Evolutionary conservation across 768 basidiomycete genomes (phyloP).

Genomic region (Boletus coccyginus): DNA sequence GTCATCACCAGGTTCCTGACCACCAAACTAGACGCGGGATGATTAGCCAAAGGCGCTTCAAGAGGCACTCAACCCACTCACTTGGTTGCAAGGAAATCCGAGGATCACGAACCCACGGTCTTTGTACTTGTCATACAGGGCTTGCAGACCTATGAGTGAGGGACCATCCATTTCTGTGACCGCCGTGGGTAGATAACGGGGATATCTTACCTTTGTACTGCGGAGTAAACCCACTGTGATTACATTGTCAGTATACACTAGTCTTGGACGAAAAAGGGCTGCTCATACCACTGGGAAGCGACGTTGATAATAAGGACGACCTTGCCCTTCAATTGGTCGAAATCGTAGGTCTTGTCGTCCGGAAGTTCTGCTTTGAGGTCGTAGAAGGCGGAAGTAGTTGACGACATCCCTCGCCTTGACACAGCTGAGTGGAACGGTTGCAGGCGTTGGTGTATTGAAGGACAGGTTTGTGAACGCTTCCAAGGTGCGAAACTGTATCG

Average conservation of each 20-base stretch:
- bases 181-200: background rate
- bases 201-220: slow-evolving; percentile 62
- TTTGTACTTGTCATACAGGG: slow-evolving; percentile 78
- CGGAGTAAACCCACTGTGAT: slow-evolving; percentile 72
- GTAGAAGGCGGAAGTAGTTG: slow-evolving; percentile 49
- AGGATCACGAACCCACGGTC: slow-evolving; percentile 73
- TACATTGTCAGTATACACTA: background rate
- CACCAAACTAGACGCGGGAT: slow-evolving; percentile 57
- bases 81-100: slow-evolving; percentile 92
- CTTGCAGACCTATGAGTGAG: slow-evolving; percentile 62
- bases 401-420: slow-evolving; percentile 22
- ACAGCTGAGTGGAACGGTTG: slow-evolving; percentile 10
- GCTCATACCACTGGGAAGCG: slow-evolving; percentile 61
- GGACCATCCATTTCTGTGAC: background rate
- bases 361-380: slow-evolving; percentile 66
- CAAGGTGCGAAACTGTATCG: background rate
- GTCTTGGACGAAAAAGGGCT: background rate
- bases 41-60: background rate
- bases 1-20: slow-evolving; percentile 84
- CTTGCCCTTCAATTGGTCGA: slow-evolving; percentile 71
- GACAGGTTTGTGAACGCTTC: background rate
- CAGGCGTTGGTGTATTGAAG: background rate
- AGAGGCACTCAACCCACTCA: slow-evolving; percentile 23
- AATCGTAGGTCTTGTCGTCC: slow-evolving; percentile 52
- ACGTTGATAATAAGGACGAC: slow-evolving; percentile 77